Evolutionary conservation across 352 stramenopile genomes (phyloP).

Genomic region (Globisporangium megalacanthum): DNA sequence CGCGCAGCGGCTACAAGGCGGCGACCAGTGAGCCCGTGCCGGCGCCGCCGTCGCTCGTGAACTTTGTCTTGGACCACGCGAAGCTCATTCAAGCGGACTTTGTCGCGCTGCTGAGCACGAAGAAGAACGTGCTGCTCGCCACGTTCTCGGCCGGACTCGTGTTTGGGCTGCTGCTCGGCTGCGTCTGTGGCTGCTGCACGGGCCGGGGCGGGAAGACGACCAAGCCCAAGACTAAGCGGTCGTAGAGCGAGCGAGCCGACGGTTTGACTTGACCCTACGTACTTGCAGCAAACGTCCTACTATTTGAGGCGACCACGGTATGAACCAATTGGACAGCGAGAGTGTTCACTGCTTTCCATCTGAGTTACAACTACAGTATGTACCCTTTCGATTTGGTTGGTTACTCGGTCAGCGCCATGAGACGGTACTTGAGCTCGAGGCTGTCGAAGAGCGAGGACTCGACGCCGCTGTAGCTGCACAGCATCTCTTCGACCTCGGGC

Average conservation of each 20-base stretch:
- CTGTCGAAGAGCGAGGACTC: conserved; percentile 76
- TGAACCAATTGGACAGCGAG: too few relatives aligned
- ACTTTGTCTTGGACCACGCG: conserved; percentile 31
- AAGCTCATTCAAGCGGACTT: conserved; percentile 61
- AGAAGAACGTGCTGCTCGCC: conserved; percentile 79
- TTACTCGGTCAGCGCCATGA: conserved; percentile 49
- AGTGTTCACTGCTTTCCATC: too few relatives aligned
- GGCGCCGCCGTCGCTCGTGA: conserved; percentile 25
- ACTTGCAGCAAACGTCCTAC: neutral
- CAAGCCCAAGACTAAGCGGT: conserved; percentile 47
- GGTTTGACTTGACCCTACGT: conserved; percentile 22
- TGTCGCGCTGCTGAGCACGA: conserved; percentile 55
- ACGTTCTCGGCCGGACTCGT: conserved; percentile 66
- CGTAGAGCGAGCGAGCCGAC: conserved; percentile 21
- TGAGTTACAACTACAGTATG: too few relatives aligned
- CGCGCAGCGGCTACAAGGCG: conserved; percentile 54
- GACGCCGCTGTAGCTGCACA: conserved; percentile 65
- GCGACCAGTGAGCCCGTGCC: conserved; percentile 30
- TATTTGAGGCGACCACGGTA: too few relatives aligned
- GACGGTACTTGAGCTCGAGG: conserved; percentile 82
- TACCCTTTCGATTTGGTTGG: too few relatives aligned
- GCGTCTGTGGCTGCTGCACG: conserved; percentile 68
- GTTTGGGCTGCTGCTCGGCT: conserved; percentile 63
- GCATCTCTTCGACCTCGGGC: conserved; percentile 66
- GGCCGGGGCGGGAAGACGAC: conserved; percentile 25